Percentiles rank a stretch among this genome's conserved stretches.
Conservation (phyloP, 1,139 yeast genomes). For the Protomyces lactucae-debilis region DNA sequence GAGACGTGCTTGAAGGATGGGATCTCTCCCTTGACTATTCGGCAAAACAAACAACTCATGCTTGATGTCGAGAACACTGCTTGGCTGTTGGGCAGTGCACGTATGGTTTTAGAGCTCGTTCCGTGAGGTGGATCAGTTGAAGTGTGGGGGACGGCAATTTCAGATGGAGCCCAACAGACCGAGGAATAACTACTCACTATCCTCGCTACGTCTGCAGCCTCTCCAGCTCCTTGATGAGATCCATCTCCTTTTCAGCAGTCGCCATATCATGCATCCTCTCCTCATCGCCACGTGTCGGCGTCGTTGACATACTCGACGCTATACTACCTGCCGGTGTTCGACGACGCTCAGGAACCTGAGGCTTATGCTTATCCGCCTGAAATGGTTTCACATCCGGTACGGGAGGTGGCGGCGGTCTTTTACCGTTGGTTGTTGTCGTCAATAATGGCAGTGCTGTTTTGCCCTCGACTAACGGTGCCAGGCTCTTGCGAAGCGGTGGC, state of each 20-base stretch:
- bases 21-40: slow-evolving; percentile 69
- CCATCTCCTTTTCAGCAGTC: background rate
- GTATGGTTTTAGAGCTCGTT: too few species aligned
- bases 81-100: too few species aligned
- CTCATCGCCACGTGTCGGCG: background rate
- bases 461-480: background rate
- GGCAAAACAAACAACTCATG: slow-evolving; percentile 70
- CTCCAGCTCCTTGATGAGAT: background rate
- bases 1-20: slow-evolving; percentile 10
- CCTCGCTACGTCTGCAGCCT: background rate
- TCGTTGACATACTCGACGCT: background rate
- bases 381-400: background rate
- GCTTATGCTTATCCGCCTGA: background rate
- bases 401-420: background rate
- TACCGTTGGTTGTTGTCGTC: background rate
- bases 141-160: background rate
- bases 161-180: background rate
- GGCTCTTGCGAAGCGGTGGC: background rate
- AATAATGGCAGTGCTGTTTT: background rate
- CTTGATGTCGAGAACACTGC: too few species aligned
- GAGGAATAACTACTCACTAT: background rate
- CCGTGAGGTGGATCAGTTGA: too few species aligned
- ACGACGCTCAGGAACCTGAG: background rate
- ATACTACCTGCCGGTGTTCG: background rate
- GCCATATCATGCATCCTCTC: background rate